Evolutionary conservation across 495 filamentous ascomycete species (phyloP).

Genomic region (Penicillium odoratum): DNA sequence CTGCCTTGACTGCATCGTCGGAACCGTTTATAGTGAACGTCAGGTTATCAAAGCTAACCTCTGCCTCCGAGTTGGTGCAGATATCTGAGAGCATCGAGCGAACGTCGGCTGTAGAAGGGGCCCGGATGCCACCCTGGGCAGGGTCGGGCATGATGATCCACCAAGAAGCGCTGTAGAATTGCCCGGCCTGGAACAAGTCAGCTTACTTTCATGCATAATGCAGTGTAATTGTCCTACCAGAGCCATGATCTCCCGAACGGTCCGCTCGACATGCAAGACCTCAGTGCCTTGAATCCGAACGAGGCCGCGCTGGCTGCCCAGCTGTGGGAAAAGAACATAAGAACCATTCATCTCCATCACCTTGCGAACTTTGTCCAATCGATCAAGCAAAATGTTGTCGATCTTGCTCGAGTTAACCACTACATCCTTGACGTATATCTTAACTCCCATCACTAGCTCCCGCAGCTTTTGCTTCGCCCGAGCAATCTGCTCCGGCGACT

Average conservation of each 20-base stretch:
- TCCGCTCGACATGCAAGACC: conserved; percentile 88
- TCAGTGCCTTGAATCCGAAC: conserved; percentile 92
- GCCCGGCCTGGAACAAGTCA: conserved; percentile 68
- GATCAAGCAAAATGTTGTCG: conserved; percentile 85
- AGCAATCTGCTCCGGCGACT: conserved; percentile 74
- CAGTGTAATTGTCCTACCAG: conserved; percentile 55
- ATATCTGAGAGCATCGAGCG: conserved; percentile 92
- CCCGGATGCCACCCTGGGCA: conserved; percentile 55
- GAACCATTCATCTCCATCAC: conserved; percentile 96
- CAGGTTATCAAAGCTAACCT: conserved; percentile 90
- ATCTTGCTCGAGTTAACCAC: conserved; percentile 84
- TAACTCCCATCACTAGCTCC: conserved; percentile 73
- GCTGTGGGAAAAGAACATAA: conserved; percentile 82
- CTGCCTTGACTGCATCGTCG: conserved; percentile 92
- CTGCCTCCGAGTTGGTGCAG: conserved; percentile 91
- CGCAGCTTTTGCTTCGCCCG: conserved; percentile 86
- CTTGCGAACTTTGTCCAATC: conserved; percentile 94
- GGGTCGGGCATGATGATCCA: conserved; percentile 80
- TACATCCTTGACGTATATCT: conserved; percentile 89
- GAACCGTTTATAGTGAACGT: conserved; percentile 92
- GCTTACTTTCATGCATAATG: background rate
- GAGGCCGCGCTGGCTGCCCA: conserved; percentile 74
- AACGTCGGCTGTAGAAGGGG: conserved; percentile 74
- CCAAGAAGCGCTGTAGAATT: conserved; percentile 98
- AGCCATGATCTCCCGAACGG: conserved; percentile 91